Evolutionary conservation across 768 basidiomycete genomes (phyloP).

Genomic region (Russula sp.): DNA sequence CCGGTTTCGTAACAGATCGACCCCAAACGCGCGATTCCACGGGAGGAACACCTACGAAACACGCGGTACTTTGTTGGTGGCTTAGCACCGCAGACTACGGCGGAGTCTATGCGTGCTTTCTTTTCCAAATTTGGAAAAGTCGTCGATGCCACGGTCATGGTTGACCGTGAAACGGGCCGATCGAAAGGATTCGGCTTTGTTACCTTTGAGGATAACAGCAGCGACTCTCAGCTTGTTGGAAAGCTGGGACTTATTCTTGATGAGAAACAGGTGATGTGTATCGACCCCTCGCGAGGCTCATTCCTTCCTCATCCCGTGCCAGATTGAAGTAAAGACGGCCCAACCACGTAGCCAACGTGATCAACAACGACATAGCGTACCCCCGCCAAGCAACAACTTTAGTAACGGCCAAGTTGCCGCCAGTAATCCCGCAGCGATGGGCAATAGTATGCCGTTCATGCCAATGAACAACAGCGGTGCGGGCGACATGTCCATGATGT

Average conservation of each 20-base stretch:
- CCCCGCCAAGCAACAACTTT: slow-evolving; percentile 28
- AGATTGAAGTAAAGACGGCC: slow-evolving; percentile 98
- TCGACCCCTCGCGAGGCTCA: not conserved
- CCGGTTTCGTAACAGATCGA: slow-evolving; percentile 67
- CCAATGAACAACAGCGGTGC: slow-evolving; percentile 34
- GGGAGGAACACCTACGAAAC: slow-evolving; percentile 90
- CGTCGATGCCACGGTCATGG: slow-evolving; percentile 97
- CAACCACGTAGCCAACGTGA: slow-evolving; percentile 85
- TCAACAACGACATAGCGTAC: slow-evolving; percentile 42
- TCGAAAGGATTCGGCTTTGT: slow-evolving; percentile 99
- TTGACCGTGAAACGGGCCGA: slow-evolving; percentile 90
- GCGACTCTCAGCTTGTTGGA: slow-evolving; percentile 84
- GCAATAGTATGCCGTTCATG: slow-evolving; percentile 42
- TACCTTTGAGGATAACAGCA: slow-evolving; percentile 89
- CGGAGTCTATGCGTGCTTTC: slow-evolving; percentile 89
- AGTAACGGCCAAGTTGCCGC: slow-evolving; percentile 34
- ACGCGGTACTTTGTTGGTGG: slow-evolving; percentile 97
- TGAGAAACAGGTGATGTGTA: slow-evolving; percentile 71
- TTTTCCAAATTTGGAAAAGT: slow-evolving; percentile 94
- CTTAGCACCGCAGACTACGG: slow-evolving; percentile 86
- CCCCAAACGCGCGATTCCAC: slow-evolving; percentile 97
- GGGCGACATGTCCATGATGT: slow-evolving; percentile 48
- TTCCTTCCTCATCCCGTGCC: not conserved
- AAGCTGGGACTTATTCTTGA: slow-evolving; percentile 79
- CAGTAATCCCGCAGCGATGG: slow-evolving; percentile 34